Conservation (phyloP, 306 rosid genomes). For the Pterocarpus macrocarpus region DNA sequence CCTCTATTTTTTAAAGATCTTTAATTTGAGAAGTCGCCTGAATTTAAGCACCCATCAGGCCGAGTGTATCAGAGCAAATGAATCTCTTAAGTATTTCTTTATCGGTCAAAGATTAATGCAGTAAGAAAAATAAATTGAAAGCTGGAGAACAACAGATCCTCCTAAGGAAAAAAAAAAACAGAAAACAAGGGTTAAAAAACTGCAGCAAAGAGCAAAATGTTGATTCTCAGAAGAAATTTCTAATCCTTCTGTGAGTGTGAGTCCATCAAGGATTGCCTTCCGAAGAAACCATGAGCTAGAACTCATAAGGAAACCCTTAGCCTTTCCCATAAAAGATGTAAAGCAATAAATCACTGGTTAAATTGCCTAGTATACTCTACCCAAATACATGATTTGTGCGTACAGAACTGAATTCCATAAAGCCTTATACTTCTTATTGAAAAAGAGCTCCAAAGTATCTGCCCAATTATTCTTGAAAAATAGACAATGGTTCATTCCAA, state of each 20-base stretch:
- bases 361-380: background rate
- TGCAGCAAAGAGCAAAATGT: background rate
- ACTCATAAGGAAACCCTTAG: background rate
- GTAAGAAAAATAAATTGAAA: background rate
- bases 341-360: slow-evolving; percentile 10
- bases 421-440: slow-evolving; percentile 21
- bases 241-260: background rate
- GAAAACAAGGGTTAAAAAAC: slow-evolving; percentile 2
- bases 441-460: slow-evolving; percentile 12
- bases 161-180: background rate
- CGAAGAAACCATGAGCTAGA: slow-evolving; percentile 10
- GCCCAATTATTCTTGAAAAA: slow-evolving; percentile 9
- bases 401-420: slow-evolving; percentile 5
- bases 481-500: slow-evolving; percentile 22
- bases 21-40: slow-evolving; percentile 27
- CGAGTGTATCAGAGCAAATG: slow-evolving; percentile 47
- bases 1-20: slow-evolving; percentile 23
- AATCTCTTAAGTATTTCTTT: background rate
- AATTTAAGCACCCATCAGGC: background rate
- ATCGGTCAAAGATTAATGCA: slow-evolving; percentile 1
- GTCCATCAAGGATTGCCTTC: slow-evolving; percentile 17
- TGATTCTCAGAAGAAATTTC: slow-evolving; percentile 18
- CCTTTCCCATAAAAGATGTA: slow-evolving; percentile 5
- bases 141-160: background rate
- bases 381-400: slow-evolving; percentile 13